Evolutionary conservation across 257 asterid species (phyloP).

Genomic region (Solanum dulcamara): DNA sequence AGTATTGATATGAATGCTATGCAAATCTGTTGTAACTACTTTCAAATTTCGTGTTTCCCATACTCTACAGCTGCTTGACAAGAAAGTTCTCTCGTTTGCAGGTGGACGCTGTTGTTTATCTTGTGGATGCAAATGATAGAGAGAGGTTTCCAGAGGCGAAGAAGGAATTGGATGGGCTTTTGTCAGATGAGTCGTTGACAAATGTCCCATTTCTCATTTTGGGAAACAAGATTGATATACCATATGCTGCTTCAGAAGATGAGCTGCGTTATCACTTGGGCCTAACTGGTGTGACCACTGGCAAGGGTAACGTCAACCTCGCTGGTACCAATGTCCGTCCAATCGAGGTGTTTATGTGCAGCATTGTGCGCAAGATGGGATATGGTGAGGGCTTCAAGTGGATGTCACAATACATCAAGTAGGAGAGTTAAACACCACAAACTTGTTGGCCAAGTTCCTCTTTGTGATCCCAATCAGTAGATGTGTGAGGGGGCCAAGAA

Average conservation of each 20-base stretch:
- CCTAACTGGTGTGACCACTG: slow-evolving; percentile 28
- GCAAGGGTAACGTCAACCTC: slow-evolving; percentile 22
- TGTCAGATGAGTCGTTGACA: slow-evolving; percentile 22
- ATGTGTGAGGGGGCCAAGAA: not conserved
- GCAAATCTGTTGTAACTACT: not conserved
- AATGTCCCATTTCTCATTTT: slow-evolving; percentile 37
- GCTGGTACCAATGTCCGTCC: slow-evolving; percentile 18
- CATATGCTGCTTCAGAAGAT: slow-evolving; percentile 38
- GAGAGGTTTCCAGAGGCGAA: slow-evolving; percentile 36
- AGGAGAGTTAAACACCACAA: not conserved
- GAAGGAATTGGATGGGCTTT: slow-evolving; percentile 39
- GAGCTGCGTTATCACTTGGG: slow-evolving; percentile 30
- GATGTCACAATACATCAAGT: slow-evolving; percentile 34
- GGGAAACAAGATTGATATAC: slow-evolving; percentile 36
- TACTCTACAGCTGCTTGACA: not conserved
- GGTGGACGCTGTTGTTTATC: slow-evolving; percentile 41
- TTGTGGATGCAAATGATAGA: slow-evolving; percentile 33
- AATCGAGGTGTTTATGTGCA: slow-evolving; percentile 41
- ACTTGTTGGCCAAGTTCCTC: not conserved
- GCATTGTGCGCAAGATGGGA: slow-evolving; percentile 49
- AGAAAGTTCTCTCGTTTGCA: not conserved
- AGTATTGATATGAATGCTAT: not conserved
- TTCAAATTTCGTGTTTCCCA: not conserved
- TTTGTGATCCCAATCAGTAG: not conserved
- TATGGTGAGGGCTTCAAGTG: slow-evolving; percentile 49